Evolutionary conservation across 2,329 filamentous ascomycete species (phyloP).

Genomic region (Hypoxylon sp.): DNA sequence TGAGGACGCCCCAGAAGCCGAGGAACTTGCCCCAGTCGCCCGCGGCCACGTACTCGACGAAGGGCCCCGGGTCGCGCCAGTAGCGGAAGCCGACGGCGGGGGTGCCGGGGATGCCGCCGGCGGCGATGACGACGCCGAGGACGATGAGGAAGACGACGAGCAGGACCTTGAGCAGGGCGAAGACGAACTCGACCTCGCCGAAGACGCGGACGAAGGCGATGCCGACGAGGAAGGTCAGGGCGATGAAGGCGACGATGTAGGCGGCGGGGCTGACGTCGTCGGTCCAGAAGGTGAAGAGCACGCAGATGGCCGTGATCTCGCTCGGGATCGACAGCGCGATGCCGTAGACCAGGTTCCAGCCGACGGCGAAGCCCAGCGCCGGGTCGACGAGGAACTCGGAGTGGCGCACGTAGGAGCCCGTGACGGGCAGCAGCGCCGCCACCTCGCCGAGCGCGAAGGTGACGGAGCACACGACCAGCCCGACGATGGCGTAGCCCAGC

Average conservation of each 20-base stretch:
- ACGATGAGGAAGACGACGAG: constrained; percentile 69
- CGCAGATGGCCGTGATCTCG: constrained; percentile 69
- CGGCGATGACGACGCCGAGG: constrained; percentile 67
- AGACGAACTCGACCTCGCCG: constrained; percentile 65
- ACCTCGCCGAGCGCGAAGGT: constrained; percentile 68
- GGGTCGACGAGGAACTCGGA: constrained; percentile 68
- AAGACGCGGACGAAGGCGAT: constrained; percentile 65
- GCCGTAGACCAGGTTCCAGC: constrained; percentile 64
- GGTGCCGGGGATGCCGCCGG: constrained; percentile 67
- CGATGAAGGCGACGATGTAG: constrained; percentile 61
- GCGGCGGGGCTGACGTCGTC: constrained; percentile 59
- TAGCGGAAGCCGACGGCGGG: constrained; percentile 71
- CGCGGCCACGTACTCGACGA: constrained; percentile 68
- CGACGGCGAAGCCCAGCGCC: constrained; percentile 63
- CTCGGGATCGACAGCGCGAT: constrained; percentile 62
- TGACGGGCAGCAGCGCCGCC: constrained; percentile 67
- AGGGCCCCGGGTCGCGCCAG: constrained; percentile 73
- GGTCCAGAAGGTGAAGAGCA: constrained; percentile 70
- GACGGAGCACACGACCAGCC: constrained; percentile 63
- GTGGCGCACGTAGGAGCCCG: constrained; percentile 68
- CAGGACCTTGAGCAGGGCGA: constrained; percentile 64
- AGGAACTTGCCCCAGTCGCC: constrained; percentile 69
- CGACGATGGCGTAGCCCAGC: constrained; percentile 63
- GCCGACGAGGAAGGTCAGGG: constrained; percentile 64
- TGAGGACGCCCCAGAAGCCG: constrained; percentile 62